Evolutionary conservation across 2,329 filamentous ascomycete genomes (phyloP), one percentile per base, ranked within the genome.

Genomic region (Davidsoniella virescens): DNA sequence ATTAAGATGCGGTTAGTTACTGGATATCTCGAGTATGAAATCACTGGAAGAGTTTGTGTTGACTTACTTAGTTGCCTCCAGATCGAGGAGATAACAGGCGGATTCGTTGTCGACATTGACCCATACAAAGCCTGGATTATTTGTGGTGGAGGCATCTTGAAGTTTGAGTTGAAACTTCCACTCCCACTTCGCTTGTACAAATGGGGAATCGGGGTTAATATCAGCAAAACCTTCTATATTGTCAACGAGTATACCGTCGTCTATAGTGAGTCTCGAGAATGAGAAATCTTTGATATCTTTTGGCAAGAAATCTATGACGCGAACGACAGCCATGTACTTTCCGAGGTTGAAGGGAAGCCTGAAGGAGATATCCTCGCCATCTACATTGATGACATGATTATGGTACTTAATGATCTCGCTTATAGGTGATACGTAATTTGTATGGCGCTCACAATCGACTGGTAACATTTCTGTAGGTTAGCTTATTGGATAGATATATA

Each of bases 261-360:
- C 57, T 51, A 73, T 10, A 82, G 63, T 0, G 65, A 56, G 71
- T 46, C 65, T 67, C 50, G 68, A 68, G 26, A 62, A 63, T 2
- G 82, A 69, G 61, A 95, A 95, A 52, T 90, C 76, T 55, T 79
- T 73, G 1, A 95, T 65, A 1, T 70, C 70, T 2, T 70, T 64
- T 0, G 90, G 90, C 52, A 73, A 76, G 62, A 84, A 95, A 64
- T 94, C 85, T 36, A 94, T 73, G 1, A 94, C 80, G n/a, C 85
- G 80, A 36, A 85, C 80, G 33, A 73, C 70, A 18, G 77, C 69
- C 44, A 78, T 76, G 60, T 87, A 87, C 40, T 78, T 83, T 51
- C 73, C 67, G 59, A 88, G 87, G 51, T 79, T 70, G 58, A 94
- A 94, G 0, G 87, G 85, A 0, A 88, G 57, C n/a, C 57, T 55